phyloP scores from a whole-genome alignment of 2,329 filamentous ascomycete genomes.

The Colletotrichum musae region DNA sequence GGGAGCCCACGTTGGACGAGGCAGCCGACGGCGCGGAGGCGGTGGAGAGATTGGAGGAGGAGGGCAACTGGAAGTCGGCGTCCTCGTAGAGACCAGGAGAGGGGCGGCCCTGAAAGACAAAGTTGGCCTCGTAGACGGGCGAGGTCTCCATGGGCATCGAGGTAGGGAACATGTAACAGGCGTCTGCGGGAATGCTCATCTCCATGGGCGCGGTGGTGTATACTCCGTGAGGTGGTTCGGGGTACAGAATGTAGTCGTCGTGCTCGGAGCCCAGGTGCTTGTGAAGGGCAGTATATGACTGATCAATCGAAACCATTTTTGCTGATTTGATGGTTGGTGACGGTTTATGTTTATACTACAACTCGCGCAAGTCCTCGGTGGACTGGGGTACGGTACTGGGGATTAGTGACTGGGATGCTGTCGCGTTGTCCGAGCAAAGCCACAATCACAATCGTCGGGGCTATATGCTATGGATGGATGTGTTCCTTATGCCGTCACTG shows the following conservation, averaged over 20 bases:
- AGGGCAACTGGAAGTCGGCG: conserved; percentile 63
- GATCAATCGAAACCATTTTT: conserved; percentile 45
- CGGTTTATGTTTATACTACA: conserved; percentile 9
- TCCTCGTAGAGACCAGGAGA: conserved; percentile 69
- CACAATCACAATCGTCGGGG: conserved; percentile 18
- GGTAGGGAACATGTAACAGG: conserved; percentile 57
- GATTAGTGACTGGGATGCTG: background rate
- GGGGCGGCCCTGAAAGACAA: conserved; percentile 61
- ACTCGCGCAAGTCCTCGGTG: background rate
- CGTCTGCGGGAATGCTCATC: conserved; percentile 63
- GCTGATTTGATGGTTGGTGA: background rate
- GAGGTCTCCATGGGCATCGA: conserved; percentile 62
- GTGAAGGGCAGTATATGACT: conserved; percentile 48
- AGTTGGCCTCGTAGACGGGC: conserved; percentile 63
- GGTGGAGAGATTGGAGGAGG: conserved; percentile 72
- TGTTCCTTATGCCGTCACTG: conserved; percentile 36
- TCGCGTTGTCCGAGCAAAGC: conserved; percentile 39
- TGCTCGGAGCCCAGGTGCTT: conserved; percentile 46
- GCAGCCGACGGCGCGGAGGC: conserved; percentile 74
- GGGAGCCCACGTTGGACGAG: conserved; percentile 78
- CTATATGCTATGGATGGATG: background rate
- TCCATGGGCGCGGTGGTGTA: conserved; percentile 61
- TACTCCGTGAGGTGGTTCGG: conserved; percentile 59
- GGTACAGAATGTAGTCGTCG: conserved; percentile 62
- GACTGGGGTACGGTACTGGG: background rate